Conservation (phyloP, 108 stramenopile species). For the Skeletonema grethae region DNA sequence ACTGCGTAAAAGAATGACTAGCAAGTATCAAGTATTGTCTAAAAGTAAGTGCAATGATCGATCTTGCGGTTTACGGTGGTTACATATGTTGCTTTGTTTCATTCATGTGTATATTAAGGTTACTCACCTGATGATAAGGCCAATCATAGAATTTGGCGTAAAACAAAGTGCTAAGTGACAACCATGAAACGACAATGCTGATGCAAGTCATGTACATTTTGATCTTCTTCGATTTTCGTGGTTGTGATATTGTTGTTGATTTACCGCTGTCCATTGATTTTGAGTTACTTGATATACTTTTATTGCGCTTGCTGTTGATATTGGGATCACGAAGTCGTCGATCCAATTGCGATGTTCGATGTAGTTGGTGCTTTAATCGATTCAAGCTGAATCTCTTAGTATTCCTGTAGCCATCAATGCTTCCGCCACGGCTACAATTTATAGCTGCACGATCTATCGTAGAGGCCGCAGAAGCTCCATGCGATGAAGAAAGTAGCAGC, state of each 20-base stretch:
- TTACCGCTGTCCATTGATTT: not conserved
- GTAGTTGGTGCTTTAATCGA: not conserved
- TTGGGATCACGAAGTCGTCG: not conserved
- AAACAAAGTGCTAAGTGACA: constrained; percentile 51
- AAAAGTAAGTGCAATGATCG: no score
- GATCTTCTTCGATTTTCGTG: not conserved
- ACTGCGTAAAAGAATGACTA: constrained; percentile 65
- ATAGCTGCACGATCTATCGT: not conserved
- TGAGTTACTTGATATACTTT: not conserved
- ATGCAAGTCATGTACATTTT: constrained; percentile 47
- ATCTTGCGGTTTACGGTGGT: no score
- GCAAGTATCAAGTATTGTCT: not conserved
- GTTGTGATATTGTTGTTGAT: not conserved
- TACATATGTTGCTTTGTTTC: no score
- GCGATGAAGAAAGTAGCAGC: not conserved
- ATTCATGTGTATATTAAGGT: no score
- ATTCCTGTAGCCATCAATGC: not conserved
- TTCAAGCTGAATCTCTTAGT: not conserved
- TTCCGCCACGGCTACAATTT: not conserved
- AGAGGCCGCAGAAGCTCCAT: not conserved
- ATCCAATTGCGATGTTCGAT: not conserved
- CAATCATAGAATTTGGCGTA: constrained; percentile 57
- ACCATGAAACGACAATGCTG: constrained; percentile 48
- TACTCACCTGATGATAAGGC: constrained; percentile 31
- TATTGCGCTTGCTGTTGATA: not conserved